Conservation (phyloP, 306 rosid species). For the Inga laurina region DNA sequence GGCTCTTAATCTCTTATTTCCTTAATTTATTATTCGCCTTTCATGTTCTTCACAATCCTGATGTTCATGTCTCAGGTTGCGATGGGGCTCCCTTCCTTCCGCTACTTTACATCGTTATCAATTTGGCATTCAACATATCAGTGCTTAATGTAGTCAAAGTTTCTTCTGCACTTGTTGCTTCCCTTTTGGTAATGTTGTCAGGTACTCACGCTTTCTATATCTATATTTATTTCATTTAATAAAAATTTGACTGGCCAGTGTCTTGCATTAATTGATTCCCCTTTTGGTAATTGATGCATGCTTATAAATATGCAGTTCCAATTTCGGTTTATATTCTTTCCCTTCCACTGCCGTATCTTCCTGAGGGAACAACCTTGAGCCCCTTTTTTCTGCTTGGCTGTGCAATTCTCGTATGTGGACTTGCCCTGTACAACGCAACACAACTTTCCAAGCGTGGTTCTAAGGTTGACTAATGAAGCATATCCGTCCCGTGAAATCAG, state of each 20-base stretch:
- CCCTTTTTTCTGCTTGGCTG: slow-evolving; percentile 77
- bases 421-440: slow-evolving; percentile 58
- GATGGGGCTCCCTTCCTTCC: slow-evolving; percentile 91
- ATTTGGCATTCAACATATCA: slow-evolving; percentile 80
- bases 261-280: not conserved
- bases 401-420: slow-evolving; percentile 76
- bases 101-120: slow-evolving; percentile 64
- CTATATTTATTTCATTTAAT: not conserved
- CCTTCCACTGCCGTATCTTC: slow-evolving; percentile 83
- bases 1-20: not conserved
- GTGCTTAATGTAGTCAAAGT: slow-evolving; percentile 69
- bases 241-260: not conserved
- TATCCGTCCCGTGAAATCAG: slow-evolving; percentile 1
- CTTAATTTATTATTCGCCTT: slow-evolving; percentile 14
- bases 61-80: slow-evolving; percentile 55
- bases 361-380: slow-evolving; percentile 60
- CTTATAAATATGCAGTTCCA: slow-evolving; percentile 71
- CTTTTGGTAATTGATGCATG: not conserved
- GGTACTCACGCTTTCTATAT: slow-evolving; percentile 47
- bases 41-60: slow-evolving; percentile 5
- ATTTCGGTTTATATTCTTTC: slow-evolving; percentile 75
- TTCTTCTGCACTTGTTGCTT: slow-evolving; percentile 81
- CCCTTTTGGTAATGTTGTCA: slow-evolving; percentile 80
- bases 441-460: slow-evolving; percentile 45
- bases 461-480: slow-evolving; percentile 25